These are phyloP conservation scores for Farysia itapuensis DNA, from an alignment of 1,284 basidiomycete species.

Conservation along the genomic window DNA sequence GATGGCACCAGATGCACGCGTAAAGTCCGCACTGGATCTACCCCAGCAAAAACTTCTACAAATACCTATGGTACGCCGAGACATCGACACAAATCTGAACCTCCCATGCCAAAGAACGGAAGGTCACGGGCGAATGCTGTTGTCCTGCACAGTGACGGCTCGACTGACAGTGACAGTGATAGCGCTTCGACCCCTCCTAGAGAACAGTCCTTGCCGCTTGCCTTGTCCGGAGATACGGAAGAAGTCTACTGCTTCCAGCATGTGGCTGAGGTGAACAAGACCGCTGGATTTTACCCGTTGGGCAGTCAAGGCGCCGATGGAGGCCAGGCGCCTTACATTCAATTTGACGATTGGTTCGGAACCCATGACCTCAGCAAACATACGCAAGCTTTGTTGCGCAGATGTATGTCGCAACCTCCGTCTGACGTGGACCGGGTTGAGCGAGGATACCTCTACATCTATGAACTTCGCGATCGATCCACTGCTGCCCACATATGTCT, in stretches of 20 bases:
- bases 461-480: slow-evolving; percentile 33
- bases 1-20: slow-evolving; percentile 39
- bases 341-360: slow-evolving; percentile 7
- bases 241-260: slow-evolving; percentile 43
- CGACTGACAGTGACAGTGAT: neutral
- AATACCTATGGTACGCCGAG: neutral
- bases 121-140: slow-evolving; percentile 2
- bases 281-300: slow-evolving; percentile 31
- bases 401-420: slow-evolving; percentile 11
- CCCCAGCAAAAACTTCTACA: neutral
- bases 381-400: slow-evolving; percentile 23
- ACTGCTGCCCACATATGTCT: slow-evolving; percentile 17
- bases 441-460: slow-evolving; percentile 42
- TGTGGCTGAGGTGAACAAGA: slow-evolving; percentile 38
- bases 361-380: slow-evolving; percentile 3
- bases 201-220: neutral
- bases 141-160: slow-evolving; percentile 3
- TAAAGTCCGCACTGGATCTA: neutral
- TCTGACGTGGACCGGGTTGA: slow-evolving; percentile 15
- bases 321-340: slow-evolving; percentile 2
- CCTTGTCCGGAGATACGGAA: slow-evolving; percentile 7
- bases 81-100: slow-evolving; percentile 4
- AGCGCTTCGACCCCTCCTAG: neutral
- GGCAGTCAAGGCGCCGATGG: neutral
- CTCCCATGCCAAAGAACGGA: neutral